Evolutionary conservation across 1,139 yeast genomes (phyloP).

Genomic region (Protomyces inouyei): DNA sequence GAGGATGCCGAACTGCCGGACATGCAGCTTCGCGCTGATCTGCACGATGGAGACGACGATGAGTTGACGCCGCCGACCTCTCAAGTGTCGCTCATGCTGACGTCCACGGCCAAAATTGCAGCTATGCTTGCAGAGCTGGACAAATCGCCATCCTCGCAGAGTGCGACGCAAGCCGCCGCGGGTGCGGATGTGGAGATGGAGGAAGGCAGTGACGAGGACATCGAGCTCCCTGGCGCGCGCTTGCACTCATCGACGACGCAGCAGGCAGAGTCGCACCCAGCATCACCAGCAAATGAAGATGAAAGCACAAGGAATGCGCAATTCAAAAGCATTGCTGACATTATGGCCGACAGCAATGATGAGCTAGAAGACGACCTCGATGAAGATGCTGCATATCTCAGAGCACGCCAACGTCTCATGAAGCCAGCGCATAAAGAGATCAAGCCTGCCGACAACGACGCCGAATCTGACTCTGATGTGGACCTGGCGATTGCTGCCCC

Average conservation of each 20-base stretch:
- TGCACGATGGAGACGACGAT: neutral
- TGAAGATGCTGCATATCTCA: neutral
- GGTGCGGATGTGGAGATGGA: neutral
- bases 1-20: neutral
- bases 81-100: neutral
- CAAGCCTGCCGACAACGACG: neutral
- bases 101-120: constrained; percentile 1
- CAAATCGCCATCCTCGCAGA: neutral
- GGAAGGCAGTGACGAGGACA: constrained; percentile 3
- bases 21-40: no score
- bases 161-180: neutral
- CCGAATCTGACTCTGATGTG: constrained; percentile 1
- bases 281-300: neutral
- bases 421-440: neutral
- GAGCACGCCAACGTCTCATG: neutral
- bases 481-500: neutral
- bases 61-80: constrained; percentile 7
- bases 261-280: neutral
- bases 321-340: neutral
- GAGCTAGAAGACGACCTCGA: constrained; percentile 5
- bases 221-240: neutral
- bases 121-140: constrained; percentile 7
- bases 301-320: neutral
- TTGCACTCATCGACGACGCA: neutral
- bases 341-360: constrained; percentile 7